Conservation (phyloP, 225 moss, liverwort and hornwort species). For the Pseudisothecium myosuroides region DNA sequence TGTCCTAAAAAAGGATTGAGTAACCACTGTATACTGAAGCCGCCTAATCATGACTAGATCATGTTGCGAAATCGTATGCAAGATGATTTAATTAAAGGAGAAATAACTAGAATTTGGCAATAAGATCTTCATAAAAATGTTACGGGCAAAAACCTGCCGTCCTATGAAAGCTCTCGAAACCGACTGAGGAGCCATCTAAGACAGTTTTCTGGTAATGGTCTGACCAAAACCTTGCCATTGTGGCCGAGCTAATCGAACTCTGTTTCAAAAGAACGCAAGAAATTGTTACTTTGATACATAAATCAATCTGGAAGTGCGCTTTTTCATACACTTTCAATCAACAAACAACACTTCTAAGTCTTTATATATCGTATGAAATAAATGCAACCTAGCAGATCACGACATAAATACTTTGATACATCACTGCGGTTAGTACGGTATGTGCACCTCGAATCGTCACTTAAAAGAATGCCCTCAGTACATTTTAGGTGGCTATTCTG, state of each 20-base stretch:
- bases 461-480: not conserved
- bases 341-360: not conserved
- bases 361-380: not conserved
- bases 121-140: not conserved
- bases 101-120: not conserved
- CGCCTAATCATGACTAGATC: not conserved
- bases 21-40: not conserved
- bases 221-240: slow-evolving; percentile 52
- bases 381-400: not conserved
- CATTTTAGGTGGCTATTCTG: not conserved
- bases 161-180: slow-evolving; percentile 56
- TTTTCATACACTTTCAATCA: not conserved
- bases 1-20: not conserved
- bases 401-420: not conserved
- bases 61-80: not conserved
- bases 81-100: not conserved
- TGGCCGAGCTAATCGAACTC: slow-evolving; percentile 68
- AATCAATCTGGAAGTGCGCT: not conserved
- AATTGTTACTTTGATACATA: not conserved
- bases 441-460: not conserved
- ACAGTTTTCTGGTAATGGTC: slow-evolving; percentile 42
- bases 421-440: not conserved
- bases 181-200: slow-evolving; percentile 36
- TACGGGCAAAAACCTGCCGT: slow-evolving; percentile 5
- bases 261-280: not conserved